Conservation (phyloP, 805 yeast species). For the Lachancea kluyveri region DNA sequence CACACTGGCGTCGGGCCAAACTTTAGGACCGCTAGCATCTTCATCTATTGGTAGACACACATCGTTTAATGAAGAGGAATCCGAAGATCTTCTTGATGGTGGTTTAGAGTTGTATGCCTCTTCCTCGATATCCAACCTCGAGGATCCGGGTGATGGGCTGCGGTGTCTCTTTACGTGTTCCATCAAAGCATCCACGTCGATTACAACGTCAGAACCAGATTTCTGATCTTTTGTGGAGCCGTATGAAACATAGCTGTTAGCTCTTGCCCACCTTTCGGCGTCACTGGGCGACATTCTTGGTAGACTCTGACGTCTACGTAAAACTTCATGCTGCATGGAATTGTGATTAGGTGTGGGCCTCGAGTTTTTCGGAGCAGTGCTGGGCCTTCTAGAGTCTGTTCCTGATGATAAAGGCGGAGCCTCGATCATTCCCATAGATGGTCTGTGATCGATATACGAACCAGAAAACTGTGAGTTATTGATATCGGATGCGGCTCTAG, state of each 20-base stretch:
- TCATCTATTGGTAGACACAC: conserved; percentile 82
- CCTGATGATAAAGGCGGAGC: conserved; percentile 6
- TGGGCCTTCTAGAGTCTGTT: conserved; percentile 2
- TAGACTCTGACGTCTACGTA: neutral
- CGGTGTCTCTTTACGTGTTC: conserved; percentile 20
- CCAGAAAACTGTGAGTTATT: conserved; percentile 5
- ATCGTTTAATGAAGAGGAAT: conserved; percentile 76
- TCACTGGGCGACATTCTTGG: conserved; percentile 5
- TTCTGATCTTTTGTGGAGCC: too few relatives aligned
- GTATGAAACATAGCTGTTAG: too few relatives aligned
- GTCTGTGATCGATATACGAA: conserved; percentile 12
- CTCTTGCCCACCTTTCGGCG: conserved; percentile 7
- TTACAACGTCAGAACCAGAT: conserved; percentile 30
- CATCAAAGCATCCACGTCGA: conserved; percentile 31
- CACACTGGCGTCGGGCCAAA: conserved; percentile 81
- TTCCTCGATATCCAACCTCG: conserved; percentile 13
- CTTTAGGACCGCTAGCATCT: conserved; percentile 17
- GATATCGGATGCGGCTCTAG: conserved; percentile 6
- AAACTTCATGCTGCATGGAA: conserved; percentile 1
- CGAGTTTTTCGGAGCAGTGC: too few relatives aligned
- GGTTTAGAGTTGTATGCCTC: conserved; percentile 37
- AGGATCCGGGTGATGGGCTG: conserved; percentile 2
- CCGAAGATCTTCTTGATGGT: conserved; percentile 36
- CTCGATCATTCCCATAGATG: conserved; percentile 10
- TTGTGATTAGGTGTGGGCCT: neutral